phyloP scores from a whole-genome alignment of 192 early-diverging fungal genomes.

The Podila epigama region DNA sequence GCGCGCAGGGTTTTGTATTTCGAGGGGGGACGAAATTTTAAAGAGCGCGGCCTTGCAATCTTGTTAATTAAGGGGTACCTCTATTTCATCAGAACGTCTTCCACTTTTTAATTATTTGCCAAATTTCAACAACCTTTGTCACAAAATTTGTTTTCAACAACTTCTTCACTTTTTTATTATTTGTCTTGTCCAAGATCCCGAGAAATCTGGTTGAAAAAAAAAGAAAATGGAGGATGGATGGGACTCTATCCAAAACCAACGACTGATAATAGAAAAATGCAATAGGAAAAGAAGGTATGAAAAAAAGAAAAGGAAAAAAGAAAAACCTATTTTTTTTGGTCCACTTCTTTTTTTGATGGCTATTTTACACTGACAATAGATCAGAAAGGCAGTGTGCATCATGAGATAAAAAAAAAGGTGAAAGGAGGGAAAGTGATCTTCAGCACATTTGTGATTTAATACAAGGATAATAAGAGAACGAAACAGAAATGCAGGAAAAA shows the following conservation, averaged over 20 bases:
- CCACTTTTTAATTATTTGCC: no score
- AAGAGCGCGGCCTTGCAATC: no score
- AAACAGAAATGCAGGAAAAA: background rate
- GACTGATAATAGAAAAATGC: background rate
- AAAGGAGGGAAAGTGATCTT: conserved; percentile 8
- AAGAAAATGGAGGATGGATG: conserved; percentile 2
- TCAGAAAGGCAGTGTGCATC: conserved; percentile 22
- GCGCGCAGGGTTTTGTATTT: no score
- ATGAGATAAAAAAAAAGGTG: conserved; percentile 11
- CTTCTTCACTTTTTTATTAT: conserved; percentile 23
- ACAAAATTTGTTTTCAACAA: background rate
- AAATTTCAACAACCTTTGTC: background rate
- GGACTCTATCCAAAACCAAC: background rate
- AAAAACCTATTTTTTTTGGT: background rate
- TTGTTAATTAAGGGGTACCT: no score
- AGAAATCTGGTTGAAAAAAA: conserved; percentile 13
- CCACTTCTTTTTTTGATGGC: conserved; percentile 1
- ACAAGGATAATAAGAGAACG: background rate
- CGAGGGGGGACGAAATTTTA: no score
- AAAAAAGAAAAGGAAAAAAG: conserved; percentile 4
- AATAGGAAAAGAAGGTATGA: conserved; percentile 5
- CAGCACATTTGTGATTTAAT: conserved; percentile 10
- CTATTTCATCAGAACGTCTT: no score
- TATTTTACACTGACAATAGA: background rate
- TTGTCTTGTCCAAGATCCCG: conserved; percentile 23